These are phyloP conservation scores for Aphanomyces euteiches DNA, from an alignment of 352 stramenopile genomes.

Conservation along the genomic window DNA sequence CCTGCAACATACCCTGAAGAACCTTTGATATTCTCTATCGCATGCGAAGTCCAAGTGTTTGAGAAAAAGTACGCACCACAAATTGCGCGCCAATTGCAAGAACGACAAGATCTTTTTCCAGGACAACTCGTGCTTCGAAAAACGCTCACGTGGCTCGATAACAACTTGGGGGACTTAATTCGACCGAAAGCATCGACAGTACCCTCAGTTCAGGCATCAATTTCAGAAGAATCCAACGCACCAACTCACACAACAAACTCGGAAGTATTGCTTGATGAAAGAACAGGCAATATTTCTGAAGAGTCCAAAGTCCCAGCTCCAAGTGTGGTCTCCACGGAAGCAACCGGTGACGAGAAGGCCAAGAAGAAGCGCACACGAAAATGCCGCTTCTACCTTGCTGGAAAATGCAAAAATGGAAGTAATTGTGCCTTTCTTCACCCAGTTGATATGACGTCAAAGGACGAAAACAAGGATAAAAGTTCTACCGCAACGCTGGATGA, in stretches of 20 bases:
- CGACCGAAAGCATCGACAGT: constrained; percentile 23
- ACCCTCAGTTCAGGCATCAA: too few relatives aligned
- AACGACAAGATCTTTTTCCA: constrained; percentile 41
- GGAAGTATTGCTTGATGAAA: not conserved
- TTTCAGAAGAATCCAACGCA: too few relatives aligned
- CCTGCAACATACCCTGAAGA: constrained; percentile 50
- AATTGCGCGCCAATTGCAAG: constrained; percentile 37
- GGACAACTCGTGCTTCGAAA: constrained; percentile 58
- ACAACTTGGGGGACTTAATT: constrained; percentile 47
- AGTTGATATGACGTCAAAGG: not conserved
- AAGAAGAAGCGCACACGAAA: not conserved
- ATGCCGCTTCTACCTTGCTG: constrained; percentile 13
- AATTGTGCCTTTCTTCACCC: constrained; percentile 35
- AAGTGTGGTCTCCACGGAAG: not conserved
- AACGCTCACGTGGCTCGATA: constrained; percentile 80
- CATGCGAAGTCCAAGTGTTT: constrained; percentile 33
- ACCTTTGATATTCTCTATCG: constrained; percentile 27
- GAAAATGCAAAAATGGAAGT: constrained; percentile 19
- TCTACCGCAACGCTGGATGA: too few relatives aligned
- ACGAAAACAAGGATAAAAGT: too few relatives aligned
- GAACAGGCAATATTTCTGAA: too few relatives aligned
- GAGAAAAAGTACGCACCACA: constrained; percentile 40
- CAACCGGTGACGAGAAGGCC: not conserved
- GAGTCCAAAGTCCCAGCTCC: too few relatives aligned
- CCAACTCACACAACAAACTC: not conserved